Conservation (phyloP, 2,329 filamentous ascomycete genomes). For the Talaromyces pinophilus region DNA sequence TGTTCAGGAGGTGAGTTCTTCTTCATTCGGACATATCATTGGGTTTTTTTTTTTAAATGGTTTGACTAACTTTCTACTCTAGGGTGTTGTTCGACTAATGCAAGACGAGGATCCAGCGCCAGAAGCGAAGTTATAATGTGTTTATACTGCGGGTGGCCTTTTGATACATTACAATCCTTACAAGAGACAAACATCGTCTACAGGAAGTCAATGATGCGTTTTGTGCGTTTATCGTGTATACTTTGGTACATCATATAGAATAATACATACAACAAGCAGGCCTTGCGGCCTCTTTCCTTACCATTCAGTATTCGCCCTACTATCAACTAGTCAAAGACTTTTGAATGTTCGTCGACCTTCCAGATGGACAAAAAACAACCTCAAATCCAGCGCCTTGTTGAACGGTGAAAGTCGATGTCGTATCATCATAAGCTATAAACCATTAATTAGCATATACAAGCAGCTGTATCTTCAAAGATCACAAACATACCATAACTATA, state of each 20-base stretch:
- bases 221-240: neutral
- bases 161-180: neutral
- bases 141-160: neutral
- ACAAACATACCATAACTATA: conserved; percentile 69
- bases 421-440: conserved; percentile 56
- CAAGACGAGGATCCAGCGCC: conserved; percentile 37
- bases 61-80: neutral
- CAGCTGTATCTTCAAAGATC: neutral
- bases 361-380: conserved; percentile 70
- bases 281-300: neutral
- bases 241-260: neutral
- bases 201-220: neutral
- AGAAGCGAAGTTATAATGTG: conserved; percentile 24
- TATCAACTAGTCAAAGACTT: conserved; percentile 22
- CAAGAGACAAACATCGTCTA: neutral
- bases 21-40: neutral
- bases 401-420: conserved; percentile 59
- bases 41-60: neutral
- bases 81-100: conserved; percentile 51
- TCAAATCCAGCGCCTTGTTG: conserved; percentile 72
- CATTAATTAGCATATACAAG: neutral
- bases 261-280: neutral
- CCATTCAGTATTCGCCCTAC: neutral
- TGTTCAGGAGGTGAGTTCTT: conserved; percentile 49
- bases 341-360: conserved; percentile 37